phyloP scores from a whole-genome alignment of 2,329 filamentous ascomycete species.

The Verticillium zaregamsianum region DNA sequence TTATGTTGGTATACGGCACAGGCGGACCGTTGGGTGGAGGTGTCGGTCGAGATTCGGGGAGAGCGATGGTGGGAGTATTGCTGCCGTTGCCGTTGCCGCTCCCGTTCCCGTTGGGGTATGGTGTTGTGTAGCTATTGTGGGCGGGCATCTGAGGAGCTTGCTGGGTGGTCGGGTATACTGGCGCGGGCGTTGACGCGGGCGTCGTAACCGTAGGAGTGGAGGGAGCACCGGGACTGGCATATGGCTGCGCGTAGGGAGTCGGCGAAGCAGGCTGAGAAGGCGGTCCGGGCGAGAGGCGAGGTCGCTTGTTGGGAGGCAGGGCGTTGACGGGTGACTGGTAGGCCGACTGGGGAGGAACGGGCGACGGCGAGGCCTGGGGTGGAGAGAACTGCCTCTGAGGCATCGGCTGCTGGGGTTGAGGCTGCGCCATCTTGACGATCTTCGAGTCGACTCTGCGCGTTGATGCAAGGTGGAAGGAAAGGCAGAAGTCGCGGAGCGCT shows the following conservation, averaged over 20 bases:
- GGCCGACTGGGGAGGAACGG: slow-evolving; percentile 41
- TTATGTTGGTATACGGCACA: slow-evolving; percentile 16
- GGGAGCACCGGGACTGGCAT: slow-evolving; percentile 39
- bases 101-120: slow-evolving; percentile 32
- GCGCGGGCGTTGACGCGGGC: slow-evolving; percentile 30
- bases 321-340: slow-evolving; percentile 30
- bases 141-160: slow-evolving; percentile 3
- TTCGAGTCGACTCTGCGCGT: slow-evolving; percentile 3
- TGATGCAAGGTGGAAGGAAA: slow-evolving; percentile 6
- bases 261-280: slow-evolving; percentile 60
- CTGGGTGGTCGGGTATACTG: slow-evolving; percentile 22
- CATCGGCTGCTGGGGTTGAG: slow-evolving; percentile 44
- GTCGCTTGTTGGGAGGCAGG: slow-evolving; percentile 70
- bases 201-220: slow-evolving; percentile 34
- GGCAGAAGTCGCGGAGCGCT: slow-evolving; percentile 8
- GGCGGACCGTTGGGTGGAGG: slow-evolving; percentile 11
- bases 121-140: slow-evolving; percentile 26
- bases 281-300: slow-evolving; percentile 64
- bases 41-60: slow-evolving; percentile 15
- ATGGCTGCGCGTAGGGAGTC: slow-evolving; percentile 49
- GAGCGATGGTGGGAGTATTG: slow-evolving; percentile 18
- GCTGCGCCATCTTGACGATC: slow-evolving; percentile 50
- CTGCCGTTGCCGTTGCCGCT: slow-evolving; percentile 28
- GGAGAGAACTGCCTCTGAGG: slow-evolving; percentile 58
- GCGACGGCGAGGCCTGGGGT: slow-evolving; percentile 55